Evolutionary conservation across 352 stramenopile genomes (phyloP).

Genomic region (Sclerospora graminicola): DNA sequence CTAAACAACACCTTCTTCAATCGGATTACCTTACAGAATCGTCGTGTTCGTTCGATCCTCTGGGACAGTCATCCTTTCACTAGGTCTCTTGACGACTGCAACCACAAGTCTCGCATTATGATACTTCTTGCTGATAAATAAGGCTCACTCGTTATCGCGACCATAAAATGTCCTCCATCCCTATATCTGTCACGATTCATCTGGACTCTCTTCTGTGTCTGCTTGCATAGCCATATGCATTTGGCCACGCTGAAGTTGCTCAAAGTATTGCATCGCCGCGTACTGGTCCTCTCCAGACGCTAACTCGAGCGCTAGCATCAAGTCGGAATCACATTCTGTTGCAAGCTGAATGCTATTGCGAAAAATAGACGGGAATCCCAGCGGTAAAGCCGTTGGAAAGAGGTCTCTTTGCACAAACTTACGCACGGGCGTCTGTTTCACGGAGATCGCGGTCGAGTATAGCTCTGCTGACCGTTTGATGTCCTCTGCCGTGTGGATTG

Average conservation of each 20-base stretch:
- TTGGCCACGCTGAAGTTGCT: slow-evolving; percentile 43
- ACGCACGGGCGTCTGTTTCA: slow-evolving; percentile 38
- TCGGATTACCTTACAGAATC: too few relatives aligned
- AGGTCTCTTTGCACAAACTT: slow-evolving; percentile 47
- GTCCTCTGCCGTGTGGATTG: slow-evolving; percentile 24
- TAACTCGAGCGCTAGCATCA: slow-evolving; percentile 54
- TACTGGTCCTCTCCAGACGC: slow-evolving; percentile 55
- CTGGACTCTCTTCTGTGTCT: slow-evolving; percentile 33
- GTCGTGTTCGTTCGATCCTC: too few relatives aligned
- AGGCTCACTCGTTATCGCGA: slow-evolving; percentile 8
- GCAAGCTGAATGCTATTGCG: slow-evolving; percentile 24
- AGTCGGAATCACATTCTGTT: slow-evolving; percentile 43
- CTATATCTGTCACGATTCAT: slow-evolving; percentile 26
- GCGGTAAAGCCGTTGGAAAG: slow-evolving; percentile 38
- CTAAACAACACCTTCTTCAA: too few relatives aligned
- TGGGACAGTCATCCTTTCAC: too few relatives aligned
- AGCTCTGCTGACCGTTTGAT: slow-evolving; percentile 39
- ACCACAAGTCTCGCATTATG: slow-evolving; percentile 8
- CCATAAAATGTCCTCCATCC: slow-evolving; percentile 1
- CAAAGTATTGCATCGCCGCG: slow-evolving; percentile 49
- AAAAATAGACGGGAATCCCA: slow-evolving; percentile 37
- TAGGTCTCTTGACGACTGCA: slow-evolving; percentile 1
- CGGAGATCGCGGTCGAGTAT: slow-evolving; percentile 29
- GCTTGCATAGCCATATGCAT: slow-evolving; percentile 44
- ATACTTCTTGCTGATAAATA: slow-evolving; percentile 35